A percentile compares a stretch with the other conserved stretches of the same genome.
Conservation (phyloP, 805 yeast species). For the Tanozyma kutaoensis region DNA sequence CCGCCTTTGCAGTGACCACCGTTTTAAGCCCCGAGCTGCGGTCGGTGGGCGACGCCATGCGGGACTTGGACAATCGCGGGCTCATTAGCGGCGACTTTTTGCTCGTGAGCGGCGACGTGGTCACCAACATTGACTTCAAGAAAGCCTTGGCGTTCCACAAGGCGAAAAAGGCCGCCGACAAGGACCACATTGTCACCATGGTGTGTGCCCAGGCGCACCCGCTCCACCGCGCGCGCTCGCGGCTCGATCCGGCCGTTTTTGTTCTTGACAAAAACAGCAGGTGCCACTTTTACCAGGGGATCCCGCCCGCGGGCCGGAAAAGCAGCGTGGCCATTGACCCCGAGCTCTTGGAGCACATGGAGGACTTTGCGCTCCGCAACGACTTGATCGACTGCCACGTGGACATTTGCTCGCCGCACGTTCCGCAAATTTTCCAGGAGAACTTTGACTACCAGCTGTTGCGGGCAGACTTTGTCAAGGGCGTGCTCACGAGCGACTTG, state of each 20-base stretch:
- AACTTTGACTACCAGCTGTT: constrained; percentile 88
- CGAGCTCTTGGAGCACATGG: constrained; percentile 66
- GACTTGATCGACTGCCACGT: constrained; percentile 94
- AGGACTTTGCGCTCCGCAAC: constrained; percentile 71
- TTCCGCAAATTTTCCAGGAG: constrained; percentile 91
- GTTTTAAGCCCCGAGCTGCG: constrained; percentile 76
- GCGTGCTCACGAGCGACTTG: constrained; percentile 82
- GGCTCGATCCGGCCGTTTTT: constrained; percentile 73
- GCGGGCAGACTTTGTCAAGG: constrained; percentile 79
- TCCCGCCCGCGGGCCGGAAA: constrained; percentile 34
- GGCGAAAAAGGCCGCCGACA: constrained; percentile 58
- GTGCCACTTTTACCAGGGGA: constrained; percentile 75
- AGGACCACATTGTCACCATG: constrained; percentile 91
- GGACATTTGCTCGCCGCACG: constrained; percentile 89
- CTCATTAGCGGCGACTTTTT: constrained; percentile 82
- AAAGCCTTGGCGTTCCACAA: constrained; percentile 65
- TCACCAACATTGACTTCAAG: constrained; percentile 77
- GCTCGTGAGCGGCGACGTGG: constrained; percentile 86
- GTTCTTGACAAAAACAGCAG: constrained; percentile 63
- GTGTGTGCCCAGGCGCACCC: constrained; percentile 79
- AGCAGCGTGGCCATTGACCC: constrained; percentile 54
- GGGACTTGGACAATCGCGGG: constrained; percentile 88
- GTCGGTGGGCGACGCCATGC: constrained; percentile 95
- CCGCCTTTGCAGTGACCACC: constrained; percentile 74
- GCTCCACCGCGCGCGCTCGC: constrained; percentile 72